Conservation (phyloP, 2,329 filamentous ascomycete genomes). For the Aspergillus fructus region DNA sequence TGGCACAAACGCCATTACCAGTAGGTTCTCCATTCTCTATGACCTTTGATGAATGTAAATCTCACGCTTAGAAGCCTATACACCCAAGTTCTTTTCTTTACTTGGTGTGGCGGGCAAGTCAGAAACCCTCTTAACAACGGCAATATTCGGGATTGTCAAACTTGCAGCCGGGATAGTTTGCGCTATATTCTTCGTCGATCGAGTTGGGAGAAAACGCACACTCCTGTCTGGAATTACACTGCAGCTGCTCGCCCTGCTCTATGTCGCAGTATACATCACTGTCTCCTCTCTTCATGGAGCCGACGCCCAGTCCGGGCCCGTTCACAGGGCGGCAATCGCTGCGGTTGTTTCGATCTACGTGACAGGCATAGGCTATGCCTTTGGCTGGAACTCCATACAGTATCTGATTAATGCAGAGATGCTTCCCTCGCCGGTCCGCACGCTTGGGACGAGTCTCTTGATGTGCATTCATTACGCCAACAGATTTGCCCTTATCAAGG, state of each 20-base stretch:
- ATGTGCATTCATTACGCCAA: conserved; percentile 47
- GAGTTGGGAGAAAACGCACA: conserved; percentile 64
- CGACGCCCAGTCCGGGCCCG: conserved; percentile 23
- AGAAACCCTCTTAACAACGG: neutral
- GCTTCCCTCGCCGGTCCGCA: conserved; percentile 45
- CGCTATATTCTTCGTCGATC: conserved; percentile 73
- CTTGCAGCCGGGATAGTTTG: conserved; percentile 65
- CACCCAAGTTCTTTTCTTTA: neutral
- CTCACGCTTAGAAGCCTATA: neutral
- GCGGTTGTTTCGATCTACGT: conserved; percentile 48
- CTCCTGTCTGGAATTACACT: conserved; percentile 14
- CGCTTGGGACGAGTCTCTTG: conserved; percentile 41
- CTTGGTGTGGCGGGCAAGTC: neutral
- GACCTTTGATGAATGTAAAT: neutral
- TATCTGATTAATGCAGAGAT: conserved; percentile 49
- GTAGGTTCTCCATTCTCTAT: conserved; percentile 29
- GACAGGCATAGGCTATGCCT: conserved; percentile 46
- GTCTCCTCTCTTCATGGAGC: neutral
- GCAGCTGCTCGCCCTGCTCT: conserved; percentile 54
- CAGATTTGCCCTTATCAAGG: conserved; percentile 32
- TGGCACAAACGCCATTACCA: conserved; percentile 68
- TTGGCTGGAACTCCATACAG: conserved; percentile 50
- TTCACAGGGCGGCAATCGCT: conserved; percentile 23
- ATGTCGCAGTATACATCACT: conserved; percentile 48
- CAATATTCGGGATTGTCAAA: neutral